Conservation (phyloP, 495 filamentous ascomycete genomes). For the Talaromyces nanjingensis region DNA sequence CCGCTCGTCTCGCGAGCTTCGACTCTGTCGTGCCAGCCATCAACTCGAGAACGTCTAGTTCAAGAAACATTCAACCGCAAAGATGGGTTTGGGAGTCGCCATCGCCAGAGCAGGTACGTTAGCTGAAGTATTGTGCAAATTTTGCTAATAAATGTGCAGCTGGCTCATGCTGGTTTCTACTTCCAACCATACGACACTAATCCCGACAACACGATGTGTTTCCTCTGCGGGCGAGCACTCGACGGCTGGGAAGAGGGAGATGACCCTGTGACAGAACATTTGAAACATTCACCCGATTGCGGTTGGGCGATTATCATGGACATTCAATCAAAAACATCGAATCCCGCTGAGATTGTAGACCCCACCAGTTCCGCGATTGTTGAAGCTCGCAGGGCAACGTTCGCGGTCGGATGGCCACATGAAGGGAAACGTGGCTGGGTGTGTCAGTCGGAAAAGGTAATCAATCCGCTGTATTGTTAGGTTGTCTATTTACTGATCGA, state of each 20-base stretch:
- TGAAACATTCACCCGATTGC: slow-evolving; percentile 72
- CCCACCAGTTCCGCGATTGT: slow-evolving; percentile 62
- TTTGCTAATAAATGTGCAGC: slow-evolving; percentile 38
- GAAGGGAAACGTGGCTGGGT: slow-evolving; percentile 82
- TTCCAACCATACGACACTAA: slow-evolving; percentile 66
- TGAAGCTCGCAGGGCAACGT: slow-evolving; percentile 74
- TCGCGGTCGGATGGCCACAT: slow-evolving; percentile 74
- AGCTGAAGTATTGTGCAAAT: no score
- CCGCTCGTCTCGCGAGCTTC: slow-evolving; percentile 72
- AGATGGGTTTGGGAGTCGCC: slow-evolving; percentile 72
- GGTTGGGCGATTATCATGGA: slow-evolving; percentile 80
- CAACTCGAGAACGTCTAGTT: slow-evolving; percentile 61
- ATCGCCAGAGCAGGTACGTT: slow-evolving; percentile 55
- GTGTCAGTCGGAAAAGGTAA: slow-evolving; percentile 79
- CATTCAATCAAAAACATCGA: slow-evolving; percentile 58
- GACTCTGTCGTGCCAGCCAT: slow-evolving; percentile 48
- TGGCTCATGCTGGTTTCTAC: slow-evolving; percentile 86
- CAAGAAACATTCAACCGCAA: slow-evolving; percentile 53
- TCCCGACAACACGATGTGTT: slow-evolving; percentile 86
- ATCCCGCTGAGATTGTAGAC: slow-evolving; percentile 58
- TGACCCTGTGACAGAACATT: slow-evolving; percentile 72
- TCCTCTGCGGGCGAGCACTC: slow-evolving; percentile 69
- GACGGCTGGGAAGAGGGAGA: slow-evolving; percentile 88
- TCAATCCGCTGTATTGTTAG: neutral
- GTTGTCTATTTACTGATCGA: slow-evolving; percentile 12